Percentiles rank a stretch among this genome's conserved stretches.
These are phyloP conservation scores for Pinus tabuliformis DNA, from an alignment of 75 land plant genomes.

Conservation along the genomic window DNA sequence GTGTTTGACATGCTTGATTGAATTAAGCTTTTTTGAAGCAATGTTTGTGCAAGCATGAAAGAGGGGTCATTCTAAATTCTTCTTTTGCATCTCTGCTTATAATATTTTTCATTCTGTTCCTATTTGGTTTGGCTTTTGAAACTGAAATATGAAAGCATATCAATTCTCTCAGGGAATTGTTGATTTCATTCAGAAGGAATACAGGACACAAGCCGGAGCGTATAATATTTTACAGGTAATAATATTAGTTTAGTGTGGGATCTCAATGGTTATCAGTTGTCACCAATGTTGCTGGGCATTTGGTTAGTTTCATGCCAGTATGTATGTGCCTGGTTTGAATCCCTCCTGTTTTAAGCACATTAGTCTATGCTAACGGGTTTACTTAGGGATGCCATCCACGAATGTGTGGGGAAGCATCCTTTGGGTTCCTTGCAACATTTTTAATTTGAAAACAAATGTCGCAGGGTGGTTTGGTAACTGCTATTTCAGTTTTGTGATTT, in stretches of 20 bases:
- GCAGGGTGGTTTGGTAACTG: no score
- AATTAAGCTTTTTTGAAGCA: not conserved
- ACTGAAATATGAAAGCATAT: not conserved
- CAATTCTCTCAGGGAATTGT: constrained; percentile 53
- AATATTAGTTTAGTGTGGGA: not conserved
- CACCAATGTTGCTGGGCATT: no score
- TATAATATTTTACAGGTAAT: constrained; percentile 89
- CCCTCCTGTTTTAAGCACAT: no score
- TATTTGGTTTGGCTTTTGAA: not conserved
- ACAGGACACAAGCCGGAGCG: constrained; percentile 80
- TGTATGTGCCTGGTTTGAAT: no score
- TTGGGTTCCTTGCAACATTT: not conserved
- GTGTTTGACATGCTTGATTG: not conserved
- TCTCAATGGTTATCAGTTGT: not conserved
- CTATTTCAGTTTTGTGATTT: no score
- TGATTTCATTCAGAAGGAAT: constrained; percentile 75
- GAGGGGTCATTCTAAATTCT: not conserved
- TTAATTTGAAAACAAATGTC: not conserved
- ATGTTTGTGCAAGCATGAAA: not conserved
- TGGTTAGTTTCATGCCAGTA: no score
- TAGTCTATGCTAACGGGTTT: no score
- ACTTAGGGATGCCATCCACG: no score
- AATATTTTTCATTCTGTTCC: not conserved
- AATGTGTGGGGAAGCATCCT: not conserved
- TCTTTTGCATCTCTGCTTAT: not conserved